Evolutionary conservation across 495 filamentous ascomycete species (phyloP), one percentile per base, ranked within the genome.

Genomic region (Friedmanniomyces endolithicus): DNA sequence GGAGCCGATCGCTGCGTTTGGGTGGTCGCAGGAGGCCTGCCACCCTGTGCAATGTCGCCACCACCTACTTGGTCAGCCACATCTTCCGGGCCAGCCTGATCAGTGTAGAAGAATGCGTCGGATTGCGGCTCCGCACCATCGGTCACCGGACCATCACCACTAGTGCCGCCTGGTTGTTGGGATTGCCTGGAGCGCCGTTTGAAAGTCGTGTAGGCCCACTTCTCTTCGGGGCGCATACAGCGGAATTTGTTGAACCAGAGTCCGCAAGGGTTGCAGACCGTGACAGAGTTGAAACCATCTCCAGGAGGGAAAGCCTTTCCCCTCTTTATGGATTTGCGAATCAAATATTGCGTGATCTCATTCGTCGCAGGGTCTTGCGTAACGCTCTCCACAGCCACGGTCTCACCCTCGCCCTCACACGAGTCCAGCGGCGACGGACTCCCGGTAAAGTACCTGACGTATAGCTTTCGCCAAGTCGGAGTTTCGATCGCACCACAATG

Each of bases 401-500:
- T 77, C 31, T 68, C 72, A 27, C 78, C 79, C 22, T 84, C 82
- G 39, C 83, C 80, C 4, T 83, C 82, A 35, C 81, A 75, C 44
- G 84, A 74, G 52, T 84, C 74, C 60, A 82, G 74, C 11, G 53
- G 44, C 17, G 61, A 54, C 1, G 59, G 59, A 35, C 54, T 45
- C 0, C 86, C 86, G 16, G 70, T 63, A 22, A 81, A 70, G 7
- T 83, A 74, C 63, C 86, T 86, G 11, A 78, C 77, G 77, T 83
- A 94, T 1, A 88, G 85, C 57, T 90, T 92, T 33, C 92, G 78
- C 92, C 92, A 98, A 0, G 89, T 94, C 0, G 90, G 86, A 0
- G 92, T 98, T 63, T 95, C 86, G 55, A 98, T 92, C 16, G 86
- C 84, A 6, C 92, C 92, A 62, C 92, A 98, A 64, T 97, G 92